Evolutionary conservation across 192 early-diverging fungal species (phyloP), one percentile per base, ranked within the genome.

Genomic region (Podila clonocystis): DNA sequence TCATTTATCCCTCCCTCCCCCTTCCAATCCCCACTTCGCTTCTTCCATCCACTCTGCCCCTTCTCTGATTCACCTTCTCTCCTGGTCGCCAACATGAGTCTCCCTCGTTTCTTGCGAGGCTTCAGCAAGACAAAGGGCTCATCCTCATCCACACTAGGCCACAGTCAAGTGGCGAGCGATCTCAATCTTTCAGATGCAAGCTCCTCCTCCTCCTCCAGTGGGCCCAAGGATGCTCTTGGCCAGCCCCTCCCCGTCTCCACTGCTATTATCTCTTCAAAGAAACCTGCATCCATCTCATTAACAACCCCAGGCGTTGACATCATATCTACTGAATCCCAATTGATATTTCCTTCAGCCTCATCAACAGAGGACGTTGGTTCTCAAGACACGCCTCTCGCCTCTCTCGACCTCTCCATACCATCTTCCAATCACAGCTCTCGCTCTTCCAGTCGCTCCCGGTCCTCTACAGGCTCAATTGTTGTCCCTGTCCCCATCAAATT

Each of bases 91-190:
- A 26, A 26, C 59, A 79, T 79, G 75, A 79, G 69, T 58, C 52
- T 79, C 9, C 75, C 75, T 28, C 65, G 70, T 9, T 79, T 79
- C 70, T 65, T 79, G 0, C 58, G 70, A 17, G 70, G 75, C 9
- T 65, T 79, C 2, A 69, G 72, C 38, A 79, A 68, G 65, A 63
- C 62, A 55, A 30, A 64, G 28, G 9, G 63, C 17, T 55, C 30
- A 28, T 28, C 55, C 17, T 62, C 26, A 59, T n/a, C 13, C 36
- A 41, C 17, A 33, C 45, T 45, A 26, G 19, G 9, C 24, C 38
- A 50, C 48, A 29, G 20, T 15, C 15, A 26, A 19, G 19, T 22
- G 41, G 5, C 30, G 28, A 63, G 33, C 20, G 64, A 73, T 38
- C 71, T 45, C 36, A 48, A 66, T 67, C 67, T 77, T 58, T 71